A percentile compares a stretch with the other conserved stretches of the same genome.
Conservation (phyloP, 768 basidiomycete species). For the Auriscalpium microsporum region DNA sequence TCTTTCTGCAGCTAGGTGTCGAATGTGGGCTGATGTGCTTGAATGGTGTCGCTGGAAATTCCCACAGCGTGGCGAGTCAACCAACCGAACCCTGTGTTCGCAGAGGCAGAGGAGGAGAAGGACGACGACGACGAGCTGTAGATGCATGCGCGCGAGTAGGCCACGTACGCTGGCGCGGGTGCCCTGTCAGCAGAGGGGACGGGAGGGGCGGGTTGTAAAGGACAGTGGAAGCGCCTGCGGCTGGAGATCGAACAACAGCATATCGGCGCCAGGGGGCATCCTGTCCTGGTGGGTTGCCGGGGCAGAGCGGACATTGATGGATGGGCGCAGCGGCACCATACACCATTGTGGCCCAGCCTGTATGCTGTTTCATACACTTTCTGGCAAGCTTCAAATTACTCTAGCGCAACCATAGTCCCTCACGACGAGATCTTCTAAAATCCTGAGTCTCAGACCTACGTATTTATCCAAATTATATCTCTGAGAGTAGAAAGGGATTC, state of each 20-base stretch:
- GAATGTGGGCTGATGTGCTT: constrained; percentile 4
- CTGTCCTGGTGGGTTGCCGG: too few relatives aligned
- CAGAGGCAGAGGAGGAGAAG: constrained; percentile 45
- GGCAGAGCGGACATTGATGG: too few relatives aligned
- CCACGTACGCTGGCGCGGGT: background rate
- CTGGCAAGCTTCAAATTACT: too few relatives aligned
- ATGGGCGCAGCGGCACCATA: too few relatives aligned
- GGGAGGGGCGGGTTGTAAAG: constrained; percentile 12
- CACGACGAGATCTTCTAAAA: too few relatives aligned
- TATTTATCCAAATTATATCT: too few relatives aligned
- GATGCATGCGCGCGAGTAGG: constrained; percentile 20
- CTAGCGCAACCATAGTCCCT: too few relatives aligned
- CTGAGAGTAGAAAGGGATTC: too few relatives aligned
- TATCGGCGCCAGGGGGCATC: too few relatives aligned
- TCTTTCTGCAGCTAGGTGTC: background rate
- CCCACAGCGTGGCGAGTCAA: constrained; percentile 77
- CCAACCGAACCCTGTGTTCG: constrained; percentile 84
- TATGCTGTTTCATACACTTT: too few relatives aligned
- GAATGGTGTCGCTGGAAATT: constrained; percentile 24
- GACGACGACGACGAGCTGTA: constrained; percentile 48
- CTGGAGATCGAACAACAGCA: constrained; percentile 57
- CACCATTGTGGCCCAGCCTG: too few relatives aligned
- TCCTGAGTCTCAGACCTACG: too few relatives aligned
- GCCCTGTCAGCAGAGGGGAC: constrained; percentile 6
- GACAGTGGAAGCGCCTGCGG: constrained; percentile 51